Evolutionary conservation across 768 basidiomycete species (phyloP), one percentile per base, ranked within the genome.

Genomic region (Termitomyces sp.): DNA sequence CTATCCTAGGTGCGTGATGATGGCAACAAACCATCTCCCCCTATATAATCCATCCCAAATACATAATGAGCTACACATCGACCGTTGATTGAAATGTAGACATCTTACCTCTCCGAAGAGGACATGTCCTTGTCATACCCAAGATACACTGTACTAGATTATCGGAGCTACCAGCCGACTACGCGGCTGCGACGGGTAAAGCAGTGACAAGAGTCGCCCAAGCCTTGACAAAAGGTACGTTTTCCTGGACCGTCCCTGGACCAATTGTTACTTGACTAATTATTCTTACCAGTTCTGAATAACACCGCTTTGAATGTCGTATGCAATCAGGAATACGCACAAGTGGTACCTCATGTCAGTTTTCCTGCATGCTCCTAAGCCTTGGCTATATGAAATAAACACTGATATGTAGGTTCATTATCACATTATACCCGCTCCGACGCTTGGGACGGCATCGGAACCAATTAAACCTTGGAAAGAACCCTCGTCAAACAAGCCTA

Each of bases 301-400:
- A 85, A 88, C 62, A 86, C 85, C 16, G 86, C 76, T 7, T 73
- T 90, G 48, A 90, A 90, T 65, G 81, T 90, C 6, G 88, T 90
- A 4, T 88, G 87, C 64, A 90, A 90, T 66, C 88, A 90, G 65
- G 88, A 89, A 68, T 90, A 90, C 63, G 88, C 88, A 0, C 88
- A 90, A 66, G 86, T 85, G 4, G 86, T 90, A 7, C 84, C 83
- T n/a, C 88, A 90, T 72, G 88, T 88, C 60, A 57, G 82, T 56
- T 46, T 26, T 65, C 6, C 10, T 49, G 28, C 24, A 41, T 46
- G 52, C 34, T 48, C 54, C 15, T 34, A 49, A 22, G 18, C 39
- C 44, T 51, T 39, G 55, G 28, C 24, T 56, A 44, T 46, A 34
- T 29, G 9, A 51, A 12, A 24, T 5, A 29, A 28, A 51, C 59